Base-by-base conservation (phyloP, 805 yeast genomes). In the Peterozyma xylosa region DNA sequence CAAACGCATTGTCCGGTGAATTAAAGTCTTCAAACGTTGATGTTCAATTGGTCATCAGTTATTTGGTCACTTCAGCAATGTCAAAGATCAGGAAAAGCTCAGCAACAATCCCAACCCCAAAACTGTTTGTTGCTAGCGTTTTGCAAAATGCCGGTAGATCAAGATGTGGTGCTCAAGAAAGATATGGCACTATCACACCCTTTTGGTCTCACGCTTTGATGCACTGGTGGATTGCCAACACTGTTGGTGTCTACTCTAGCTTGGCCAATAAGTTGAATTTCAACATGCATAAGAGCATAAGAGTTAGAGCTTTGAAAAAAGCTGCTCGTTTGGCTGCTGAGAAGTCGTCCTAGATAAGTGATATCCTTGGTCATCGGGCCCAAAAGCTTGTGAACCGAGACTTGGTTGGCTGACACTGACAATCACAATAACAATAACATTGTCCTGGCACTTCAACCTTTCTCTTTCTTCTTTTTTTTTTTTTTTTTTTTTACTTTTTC, bases 61-160 rank as follows among this genome's bases (percentile, higher is more conserved):
- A 93, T 64, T 71, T 93, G 54, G 98, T 93, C 35, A 84, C 96
- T 5, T 85, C 96, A 32, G 86, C 95, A 49, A 89, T 93, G 97
- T 90, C 97, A 38, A 93, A 93, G 71, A 78, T 93, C 56, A 82
- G 82, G 65, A 80, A 83, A 56, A 59, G 93, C 10, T 82, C 95
- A 17, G 60, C 71, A 33, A 54, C 80, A 53, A 86, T 90, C 56
- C 99, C 99, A 48, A 81, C 68, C 55, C 96, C 98, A 44, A 76
- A 78, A 59, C 59, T 59, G 21, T 93, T 93, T 63, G 99, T 93
- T 37, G 60, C 67, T n/a, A 66, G 93, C 15, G 73, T 86, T 6
- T 73, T 93, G 55, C 66, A 66, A 38, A 71, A 74, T 44, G 76
- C 82, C 48, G 97, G 97, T 18, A 82, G 86, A 58, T 43, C 46